These are phyloP conservation scores for Olyra latifolia DNA, from an alignment of 176 grass and related monocot species.

Conservation along the genomic window DNA sequence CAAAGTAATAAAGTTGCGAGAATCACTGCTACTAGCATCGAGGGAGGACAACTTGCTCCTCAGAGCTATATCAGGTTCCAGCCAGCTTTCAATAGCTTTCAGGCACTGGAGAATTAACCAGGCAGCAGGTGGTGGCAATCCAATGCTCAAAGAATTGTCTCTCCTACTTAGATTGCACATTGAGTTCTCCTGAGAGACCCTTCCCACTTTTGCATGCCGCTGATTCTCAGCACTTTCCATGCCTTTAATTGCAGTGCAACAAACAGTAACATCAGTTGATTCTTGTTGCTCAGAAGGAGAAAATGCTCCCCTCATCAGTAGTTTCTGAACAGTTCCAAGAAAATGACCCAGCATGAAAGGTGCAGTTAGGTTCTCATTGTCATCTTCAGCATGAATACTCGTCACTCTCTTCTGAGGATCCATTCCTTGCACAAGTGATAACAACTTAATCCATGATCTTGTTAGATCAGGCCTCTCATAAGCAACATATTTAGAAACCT, in stretches of 20 bases:
- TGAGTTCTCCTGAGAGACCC: constrained; percentile 62
- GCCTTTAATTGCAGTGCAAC: constrained; percentile 48
- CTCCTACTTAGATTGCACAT: constrained; percentile 38
- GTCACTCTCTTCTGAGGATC: constrained; percentile 85
- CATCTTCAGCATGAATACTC: constrained; percentile 78
- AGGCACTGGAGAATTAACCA: constrained; percentile 82
- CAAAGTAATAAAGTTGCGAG: constrained; percentile 37
- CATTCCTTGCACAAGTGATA: constrained; percentile 88
- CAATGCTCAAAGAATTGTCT: constrained; percentile 29
- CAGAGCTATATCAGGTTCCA: constrained; percentile 50
- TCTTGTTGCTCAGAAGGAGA: constrained; percentile 61
- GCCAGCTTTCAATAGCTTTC: constrained; percentile 81
- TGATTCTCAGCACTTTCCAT: constrained; percentile 63
- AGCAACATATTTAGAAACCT: constrained; percentile 75
- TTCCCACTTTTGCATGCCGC: constrained; percentile 88
- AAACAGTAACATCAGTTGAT: constrained; percentile 69
- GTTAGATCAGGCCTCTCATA: constrained; percentile 82
- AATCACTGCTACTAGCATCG: constrained; percentile 41
- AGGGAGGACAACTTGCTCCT: constrained; percentile 47
- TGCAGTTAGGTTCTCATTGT: constrained; percentile 77
- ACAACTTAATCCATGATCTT: constrained; percentile 80
- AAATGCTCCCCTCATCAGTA: constrained; percentile 82
- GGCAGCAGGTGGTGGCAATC: constrained; percentile 45
- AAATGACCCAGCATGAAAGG: constrained; percentile 77
- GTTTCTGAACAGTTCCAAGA: constrained; percentile 72